phyloP scores from a whole-genome alignment of 2,329 filamentous ascomycete species.

The Fusarium equiseti region DNA sequence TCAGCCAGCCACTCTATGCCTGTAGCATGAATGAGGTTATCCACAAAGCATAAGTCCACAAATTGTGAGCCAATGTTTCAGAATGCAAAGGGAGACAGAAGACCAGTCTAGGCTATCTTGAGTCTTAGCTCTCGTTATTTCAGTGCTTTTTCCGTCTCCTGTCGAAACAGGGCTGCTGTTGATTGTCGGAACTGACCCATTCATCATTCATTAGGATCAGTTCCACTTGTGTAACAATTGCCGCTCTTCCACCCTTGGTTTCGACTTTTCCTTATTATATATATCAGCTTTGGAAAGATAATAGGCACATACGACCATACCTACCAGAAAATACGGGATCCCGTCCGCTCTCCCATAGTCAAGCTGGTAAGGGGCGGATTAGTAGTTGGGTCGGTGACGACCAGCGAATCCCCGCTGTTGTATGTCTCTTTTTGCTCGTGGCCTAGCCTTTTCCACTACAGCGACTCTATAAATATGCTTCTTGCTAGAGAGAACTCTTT shows the following conservation, averaged over 20 bases:
- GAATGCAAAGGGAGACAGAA: neutral
- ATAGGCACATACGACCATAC: neutral
- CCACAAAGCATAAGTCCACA: neutral
- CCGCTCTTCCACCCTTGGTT: too few species aligned
- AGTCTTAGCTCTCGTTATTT: fast-evolving
- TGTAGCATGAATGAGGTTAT: neutral
- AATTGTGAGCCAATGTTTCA: neutral
- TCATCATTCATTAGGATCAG: fast-evolving
- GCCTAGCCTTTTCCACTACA: fast-evolving
- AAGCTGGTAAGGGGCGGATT: neutral
- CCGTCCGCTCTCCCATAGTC: neutral
- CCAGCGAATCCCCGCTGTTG: neutral
- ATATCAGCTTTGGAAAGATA: fast-evolving
- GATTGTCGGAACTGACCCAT: neutral
- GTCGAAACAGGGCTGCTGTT: neutral
- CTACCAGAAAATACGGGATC: neutral
- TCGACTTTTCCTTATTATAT: too few species aligned
- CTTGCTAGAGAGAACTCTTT: too few species aligned
- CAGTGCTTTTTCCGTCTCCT: fast-evolving
- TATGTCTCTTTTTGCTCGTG: neutral
- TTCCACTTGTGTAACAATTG: neutral
- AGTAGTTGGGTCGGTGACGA: neutral
- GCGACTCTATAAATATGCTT: too few species aligned
- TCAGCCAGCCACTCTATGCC: neutral
- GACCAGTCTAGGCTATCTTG: too few species aligned